Evolutionary conservation across 305 asterid genomes (phyloP).

Genomic region (Fraxinus sp.): DNA sequence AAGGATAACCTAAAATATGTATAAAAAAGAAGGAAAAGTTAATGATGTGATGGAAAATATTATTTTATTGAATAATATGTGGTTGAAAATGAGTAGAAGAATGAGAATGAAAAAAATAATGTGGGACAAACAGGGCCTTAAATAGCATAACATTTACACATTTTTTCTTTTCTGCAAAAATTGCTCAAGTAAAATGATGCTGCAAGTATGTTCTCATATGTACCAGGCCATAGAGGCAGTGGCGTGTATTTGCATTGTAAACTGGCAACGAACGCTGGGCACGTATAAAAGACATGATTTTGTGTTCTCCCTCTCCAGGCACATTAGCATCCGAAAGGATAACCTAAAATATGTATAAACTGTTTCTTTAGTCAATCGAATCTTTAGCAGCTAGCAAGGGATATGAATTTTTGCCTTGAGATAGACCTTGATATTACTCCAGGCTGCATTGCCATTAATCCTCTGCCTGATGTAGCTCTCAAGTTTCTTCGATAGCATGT

Average conservation of each 20-base stretch:
- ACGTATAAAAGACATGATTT: conserved; percentile 58
- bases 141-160: background rate
- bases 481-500: conserved; percentile 37
- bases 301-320: conserved; percentile 77
- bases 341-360: conserved; percentile 37
- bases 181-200: background rate
- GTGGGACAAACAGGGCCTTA: too few species aligned
- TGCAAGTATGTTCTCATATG: background rate
- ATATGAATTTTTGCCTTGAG: background rate
- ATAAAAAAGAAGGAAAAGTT: too few species aligned
- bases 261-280: conserved; percentile 42
- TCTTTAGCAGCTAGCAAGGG: background rate
- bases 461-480: conserved; percentile 34
- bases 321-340: conserved; percentile 61
- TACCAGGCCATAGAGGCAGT: conserved; percentile 68
- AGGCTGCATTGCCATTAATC: conserved; percentile 35
- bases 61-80: too few species aligned
- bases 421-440: conserved; percentile 55
- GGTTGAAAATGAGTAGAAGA: too few species aligned
- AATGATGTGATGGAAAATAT: too few species aligned
- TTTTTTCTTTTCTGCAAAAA: background rate
- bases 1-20: conserved; percentile 47
- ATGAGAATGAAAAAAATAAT: too few species aligned
- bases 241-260: conserved; percentile 55
- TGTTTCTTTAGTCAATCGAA: background rate